Percentiles rank a stretch among this genome's conserved stretches.
These are phyloP conservation scores for Russula sp. DNA, from an alignment of 768 basidiomycete genomes.

Conservation along the genomic window DNA sequence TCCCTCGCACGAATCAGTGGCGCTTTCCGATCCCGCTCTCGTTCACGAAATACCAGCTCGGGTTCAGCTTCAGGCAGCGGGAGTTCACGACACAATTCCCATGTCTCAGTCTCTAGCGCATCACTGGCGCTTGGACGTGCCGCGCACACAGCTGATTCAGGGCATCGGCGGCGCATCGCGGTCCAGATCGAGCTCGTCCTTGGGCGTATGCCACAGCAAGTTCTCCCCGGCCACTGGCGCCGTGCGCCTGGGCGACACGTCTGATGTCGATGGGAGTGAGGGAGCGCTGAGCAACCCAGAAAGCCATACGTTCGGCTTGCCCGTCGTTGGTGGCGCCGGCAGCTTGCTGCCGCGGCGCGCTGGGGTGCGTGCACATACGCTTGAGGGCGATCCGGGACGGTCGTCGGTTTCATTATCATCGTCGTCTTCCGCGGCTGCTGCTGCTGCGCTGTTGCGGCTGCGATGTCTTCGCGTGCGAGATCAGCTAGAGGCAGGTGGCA, in stretches of 20 bases:
- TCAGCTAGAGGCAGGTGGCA: slow-evolving; percentile 16
- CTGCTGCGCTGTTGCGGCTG: not conserved
- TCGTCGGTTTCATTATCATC: slow-evolving; percentile 9
- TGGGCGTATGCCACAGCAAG: slow-evolving; percentile 32
- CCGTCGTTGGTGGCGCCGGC: slow-evolving; percentile 40
- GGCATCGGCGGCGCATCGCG: slow-evolving; percentile 58
- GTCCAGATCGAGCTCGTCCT: slow-evolving; percentile 58
- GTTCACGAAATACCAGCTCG: slow-evolving; percentile 24
- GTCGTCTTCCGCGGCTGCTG: not conserved
- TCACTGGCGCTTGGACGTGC: slow-evolving; percentile 43
- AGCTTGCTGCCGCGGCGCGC: slow-evolving; percentile 36
- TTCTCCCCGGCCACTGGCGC: not conserved
- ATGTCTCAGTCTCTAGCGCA: slow-evolving; percentile 29
- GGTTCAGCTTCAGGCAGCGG: slow-evolving; percentile 25
- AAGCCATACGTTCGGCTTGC: slow-evolving; percentile 74
- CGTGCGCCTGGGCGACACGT: slow-evolving; percentile 10
- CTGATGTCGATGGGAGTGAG: slow-evolving; percentile 48
- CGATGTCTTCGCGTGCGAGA: not conserved
- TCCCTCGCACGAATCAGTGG: slow-evolving; percentile 44
- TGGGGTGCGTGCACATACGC: slow-evolving; percentile 13
- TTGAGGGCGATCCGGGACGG: slow-evolving; percentile 8
- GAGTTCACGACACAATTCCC: slow-evolving; percentile 36
- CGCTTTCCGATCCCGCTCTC: slow-evolving; percentile 27
- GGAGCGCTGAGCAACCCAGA: slow-evolving; percentile 52
- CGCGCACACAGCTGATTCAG: slow-evolving; percentile 68